phyloP scores from a whole-genome alignment of 495 filamentous ascomycete genomes.

The Friedmanniomyces simplex region DNA sequence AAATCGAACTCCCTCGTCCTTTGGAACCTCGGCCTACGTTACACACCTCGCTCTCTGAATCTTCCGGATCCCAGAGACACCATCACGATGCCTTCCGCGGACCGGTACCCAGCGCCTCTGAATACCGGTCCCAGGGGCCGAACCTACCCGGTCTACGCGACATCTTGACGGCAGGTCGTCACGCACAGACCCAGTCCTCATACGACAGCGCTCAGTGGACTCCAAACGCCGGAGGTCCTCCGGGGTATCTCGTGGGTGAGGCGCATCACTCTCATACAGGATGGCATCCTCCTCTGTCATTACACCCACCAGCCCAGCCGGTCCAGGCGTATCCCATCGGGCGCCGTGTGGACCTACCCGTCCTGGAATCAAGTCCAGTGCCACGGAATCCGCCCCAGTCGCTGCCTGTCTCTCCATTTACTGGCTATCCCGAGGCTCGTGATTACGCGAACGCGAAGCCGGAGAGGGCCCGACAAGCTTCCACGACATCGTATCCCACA shows the following conservation, averaged over 20 bases:
- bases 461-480: background rate
- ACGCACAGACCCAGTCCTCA: background rate
- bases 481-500: background rate
- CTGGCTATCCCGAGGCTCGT: slow-evolving; percentile 4
- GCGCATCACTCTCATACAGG: background rate
- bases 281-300: slow-evolving; percentile 13
- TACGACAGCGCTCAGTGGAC: background rate
- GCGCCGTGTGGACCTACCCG: slow-evolving; percentile 13
- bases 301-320: slow-evolving; percentile 2
- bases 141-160: slow-evolving; percentile 16
- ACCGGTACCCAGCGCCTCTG: background rate
- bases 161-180: slow-evolving; percentile 3
- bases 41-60: slow-evolving; percentile 10
- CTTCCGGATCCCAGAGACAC: slow-evolving; percentile 3
- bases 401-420: slow-evolving; percentile 14
- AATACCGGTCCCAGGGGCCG: slow-evolving; percentile 3
- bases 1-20: slow-evolving; percentile 11
- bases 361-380: slow-evolving; percentile 15
- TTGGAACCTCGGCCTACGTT: slow-evolving; percentile 13
- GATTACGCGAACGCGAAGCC: background rate
- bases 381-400: background rate
- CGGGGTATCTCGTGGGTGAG: background rate
- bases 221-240: background rate
- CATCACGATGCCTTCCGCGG: slow-evolving; percentile 1
- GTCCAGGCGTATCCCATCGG: background rate